phyloP scores from a whole-genome alignment of 371 early-diverging fungal genomes.

The Circinella minor region DNA sequence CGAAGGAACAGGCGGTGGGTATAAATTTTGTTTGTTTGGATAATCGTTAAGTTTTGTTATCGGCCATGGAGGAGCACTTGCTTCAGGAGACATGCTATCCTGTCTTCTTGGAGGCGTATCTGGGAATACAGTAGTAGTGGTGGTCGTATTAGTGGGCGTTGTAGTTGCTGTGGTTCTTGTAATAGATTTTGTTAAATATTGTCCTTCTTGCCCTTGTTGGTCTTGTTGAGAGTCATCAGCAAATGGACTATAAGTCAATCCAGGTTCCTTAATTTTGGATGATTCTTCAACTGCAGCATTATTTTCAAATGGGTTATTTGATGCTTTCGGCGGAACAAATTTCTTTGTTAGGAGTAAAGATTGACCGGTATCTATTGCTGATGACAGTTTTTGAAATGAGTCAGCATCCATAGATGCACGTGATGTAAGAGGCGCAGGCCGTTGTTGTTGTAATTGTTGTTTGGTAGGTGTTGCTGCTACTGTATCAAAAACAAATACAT shows the following conservation, averaged over 20 bases:
- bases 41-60: slow-evolving; percentile 25
- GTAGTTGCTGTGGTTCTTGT: neutral
- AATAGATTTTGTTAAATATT: neutral
- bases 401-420: slow-evolving; percentile 35
- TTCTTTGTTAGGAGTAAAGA: slow-evolving; percentile 44
- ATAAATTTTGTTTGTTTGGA: slow-evolving; percentile 33
- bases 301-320: slow-evolving; percentile 30
- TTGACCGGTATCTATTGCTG: slow-evolving; percentile 40
- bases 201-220: neutral
- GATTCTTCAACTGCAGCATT: slow-evolving; percentile 13
- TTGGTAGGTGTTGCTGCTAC: slow-evolving; percentile 20
- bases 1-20: slow-evolving; percentile 48
- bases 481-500: slow-evolving; percentile 22
- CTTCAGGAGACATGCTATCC: slow-evolving; percentile 9
- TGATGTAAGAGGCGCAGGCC: slow-evolving; percentile 31
- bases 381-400: slow-evolving; percentile 24
- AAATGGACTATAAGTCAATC: slow-evolving; percentile 4
- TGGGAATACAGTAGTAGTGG: neutral
- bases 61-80: slow-evolving; percentile 13
- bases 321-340: slow-evolving; percentile 38
- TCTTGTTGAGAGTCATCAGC: slow-evolving; percentile 9
- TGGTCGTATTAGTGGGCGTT: neutral
- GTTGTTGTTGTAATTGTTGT: slow-evolving; percentile 16
- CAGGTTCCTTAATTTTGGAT: slow-evolving; percentile 1
- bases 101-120: slow-evolving; percentile 2